Conservation (phyloP, 306 rosid species). For the Abrus pulchellus region DNA sequence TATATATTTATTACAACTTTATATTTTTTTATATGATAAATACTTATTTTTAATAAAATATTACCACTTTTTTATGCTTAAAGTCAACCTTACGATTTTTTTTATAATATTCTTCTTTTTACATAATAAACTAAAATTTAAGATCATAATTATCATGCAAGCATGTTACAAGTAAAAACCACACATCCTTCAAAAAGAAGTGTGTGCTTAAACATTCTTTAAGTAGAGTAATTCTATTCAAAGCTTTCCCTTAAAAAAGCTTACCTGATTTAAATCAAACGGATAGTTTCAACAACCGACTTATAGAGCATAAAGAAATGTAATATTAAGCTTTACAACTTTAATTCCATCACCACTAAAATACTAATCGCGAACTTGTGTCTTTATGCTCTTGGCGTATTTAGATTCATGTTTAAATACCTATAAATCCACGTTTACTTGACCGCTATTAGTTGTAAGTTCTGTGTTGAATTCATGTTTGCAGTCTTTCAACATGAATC, state of each 20-base stretch:
- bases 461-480: too few species aligned
- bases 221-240: constrained; percentile 19
- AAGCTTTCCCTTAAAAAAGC: constrained; percentile 34
- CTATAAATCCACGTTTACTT: too few species aligned
- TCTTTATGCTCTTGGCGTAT: not conserved
- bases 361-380: constrained; percentile 34
- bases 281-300: constrained; percentile 21
- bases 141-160: constrained; percentile 20
- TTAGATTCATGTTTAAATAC: too few species aligned
- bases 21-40: too few species aligned
- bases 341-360: constrained; percentile 28
- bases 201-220: constrained; percentile 20
- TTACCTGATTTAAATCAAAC: constrained; percentile 20
- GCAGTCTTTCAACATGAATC: too few species aligned
- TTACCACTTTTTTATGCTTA: too few species aligned
- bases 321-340: constrained; percentile 19
- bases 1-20: too few species aligned
- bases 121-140: too few species aligned
- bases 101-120: too few species aligned
- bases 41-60: too few species aligned
- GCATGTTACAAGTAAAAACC: constrained; percentile 11
- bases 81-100: too few species aligned
- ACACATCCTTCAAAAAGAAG: constrained; percentile 22
- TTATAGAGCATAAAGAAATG: constrained; percentile 21
- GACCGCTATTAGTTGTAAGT: too few species aligned